Percentiles rank a stretch among this genome's conserved stretches.
phyloP scores from a whole-genome alignment of 2,329 filamentous ascomycete genomes.

The Neurospora sp. region DNA sequence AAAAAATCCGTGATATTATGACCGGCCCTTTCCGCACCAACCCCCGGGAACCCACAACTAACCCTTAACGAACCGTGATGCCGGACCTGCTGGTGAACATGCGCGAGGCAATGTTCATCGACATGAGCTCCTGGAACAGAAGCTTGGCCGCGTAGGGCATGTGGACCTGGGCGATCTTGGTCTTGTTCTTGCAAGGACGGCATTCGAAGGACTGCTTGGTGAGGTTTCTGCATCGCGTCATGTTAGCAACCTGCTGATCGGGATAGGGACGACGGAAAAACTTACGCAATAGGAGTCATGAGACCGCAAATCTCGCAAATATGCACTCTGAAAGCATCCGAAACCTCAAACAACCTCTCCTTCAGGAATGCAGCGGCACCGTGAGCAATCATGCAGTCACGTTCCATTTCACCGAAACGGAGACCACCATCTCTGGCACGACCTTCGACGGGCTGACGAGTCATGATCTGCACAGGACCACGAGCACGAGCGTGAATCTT shows the following conservation, averaged over 20 bases:
- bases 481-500: conserved; percentile 99
- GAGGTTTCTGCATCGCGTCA: conserved; percentile 54
- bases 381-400: conserved; percentile 99
- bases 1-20: background rate
- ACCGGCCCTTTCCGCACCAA: background rate
- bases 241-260: too few species aligned
- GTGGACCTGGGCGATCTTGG: conserved; percentile 93
- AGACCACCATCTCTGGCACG: conserved; percentile 95
- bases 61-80: conserved; percentile 53
- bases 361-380: conserved; percentile 95
- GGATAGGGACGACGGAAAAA: conserved; percentile 22
- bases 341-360: conserved; percentile 93
- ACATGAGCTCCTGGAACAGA: conserved; percentile 93
- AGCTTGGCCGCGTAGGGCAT: conserved; percentile 97
- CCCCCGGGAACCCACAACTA: background rate
- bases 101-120: conserved; percentile 96
- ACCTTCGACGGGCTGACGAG: conserved; percentile 94
- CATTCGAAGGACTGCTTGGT: conserved; percentile 96
- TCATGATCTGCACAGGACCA: conserved; percentile 94
- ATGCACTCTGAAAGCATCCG: conserved; percentile 94
- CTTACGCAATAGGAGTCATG: conserved; percentile 98
- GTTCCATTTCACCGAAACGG: conserved; percentile 99
- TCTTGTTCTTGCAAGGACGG: conserved; percentile 97
- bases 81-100: conserved; percentile 89
- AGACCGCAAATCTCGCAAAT: conserved; percentile 97